Base-by-base conservation (phyloP, 2,329 filamentous ascomycete species). In the Rutstroemia sp. region DNA sequence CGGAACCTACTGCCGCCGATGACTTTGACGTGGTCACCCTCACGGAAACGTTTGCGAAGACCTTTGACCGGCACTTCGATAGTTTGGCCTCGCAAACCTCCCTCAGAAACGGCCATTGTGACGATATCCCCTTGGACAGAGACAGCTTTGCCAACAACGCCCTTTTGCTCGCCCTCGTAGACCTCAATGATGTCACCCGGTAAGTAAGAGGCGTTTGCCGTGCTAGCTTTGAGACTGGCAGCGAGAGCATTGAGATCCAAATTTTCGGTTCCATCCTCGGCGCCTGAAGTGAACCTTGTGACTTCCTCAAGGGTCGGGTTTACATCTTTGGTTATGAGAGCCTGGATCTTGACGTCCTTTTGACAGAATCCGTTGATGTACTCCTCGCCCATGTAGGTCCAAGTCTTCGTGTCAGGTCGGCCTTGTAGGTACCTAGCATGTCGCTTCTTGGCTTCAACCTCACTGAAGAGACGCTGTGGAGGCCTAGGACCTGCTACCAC, bases 1-100 rank as follows among this genome's bases (percentile, higher is more conserved):
- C 89, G 84, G 71, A 92, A 97, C 65, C 90, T 88, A 74, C 92
- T 96, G 40, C 92, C 92, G 55, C 94, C 92, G 69, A 96, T 95
- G 64, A 99, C 94, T 76, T 97, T 97, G 76, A 99, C 94, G 69
- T 99, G 94, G 67, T 99, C 94, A 77, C 94, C 94, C 60, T 92
- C 81, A 62, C 82, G 84, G 79, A 99, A 99, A 30, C 89, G 83
- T 73, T 99, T 99, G 57, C 94, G 88, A 25, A 99, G 78, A 46
- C 89, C 89, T 73, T 94, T 95, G 60, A 91, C 87, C 1, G 94
- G 94, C 10, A 95, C 92, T 69, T 97, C 92, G 47, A 99, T 94
- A 5, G 81, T 84, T 69, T 95, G 88, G 9, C 92, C 92, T 51
- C 76, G 78, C 27, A 97, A 77, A 42, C 88, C 86, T 48, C 94